A percentile compares a stretch with the other conserved stretches of the same genome.
Evolutionary conservation across 768 basidiomycete genomes (phyloP).

Genomic region (Rhodotorula sphaerocarpa): DNA sequence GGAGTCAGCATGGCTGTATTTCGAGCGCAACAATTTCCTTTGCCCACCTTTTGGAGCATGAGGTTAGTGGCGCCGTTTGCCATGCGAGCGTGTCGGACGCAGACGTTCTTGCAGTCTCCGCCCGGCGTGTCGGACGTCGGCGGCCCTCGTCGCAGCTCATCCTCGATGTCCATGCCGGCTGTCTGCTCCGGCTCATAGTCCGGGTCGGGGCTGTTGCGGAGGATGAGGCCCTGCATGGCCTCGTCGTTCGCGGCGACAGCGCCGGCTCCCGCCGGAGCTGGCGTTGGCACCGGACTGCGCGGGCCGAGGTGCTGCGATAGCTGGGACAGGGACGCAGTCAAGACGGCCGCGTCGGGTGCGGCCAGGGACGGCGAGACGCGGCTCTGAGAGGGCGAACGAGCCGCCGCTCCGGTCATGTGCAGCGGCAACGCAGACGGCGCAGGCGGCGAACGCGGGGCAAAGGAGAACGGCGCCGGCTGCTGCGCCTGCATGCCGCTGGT

Average conservation of each 20-base stretch:
- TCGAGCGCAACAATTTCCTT: no score
- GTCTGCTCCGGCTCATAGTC: no score
- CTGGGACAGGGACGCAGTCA: conserved; percentile 11
- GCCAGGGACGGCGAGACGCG: conserved; percentile 22
- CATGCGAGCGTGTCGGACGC: conserved; percentile 89
- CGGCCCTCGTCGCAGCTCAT: conserved; percentile 27
- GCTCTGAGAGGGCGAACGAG: conserved; percentile 5
- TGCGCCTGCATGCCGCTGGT: no score
- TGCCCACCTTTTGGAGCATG: conserved; percentile 75
- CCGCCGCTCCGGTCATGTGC: conserved; percentile 11
- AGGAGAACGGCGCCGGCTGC: conserved; percentile 18
- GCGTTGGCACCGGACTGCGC: no score
- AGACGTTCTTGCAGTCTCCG: conserved; percentile 58
- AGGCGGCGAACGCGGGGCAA: conserved; percentile 23
- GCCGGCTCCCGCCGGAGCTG: no score
- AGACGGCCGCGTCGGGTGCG: conserved; percentile 17
- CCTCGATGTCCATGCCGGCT: conserved; percentile 23
- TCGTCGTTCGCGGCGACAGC: conserved; percentile 2
- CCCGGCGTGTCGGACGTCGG: conserved; percentile 29
- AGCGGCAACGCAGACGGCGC: conserved; percentile 19
- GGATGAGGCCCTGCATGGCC: conserved; percentile 17
- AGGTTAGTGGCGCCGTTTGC: conserved; percentile 89
- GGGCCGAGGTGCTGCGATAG: conserved; percentile 16
- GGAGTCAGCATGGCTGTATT: neutral
- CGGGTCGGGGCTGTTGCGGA: neutral